Evolutionary conservation across 164 flowering plant genomes (phyloP).

Genomic region (Vitis amurensis): DNA sequence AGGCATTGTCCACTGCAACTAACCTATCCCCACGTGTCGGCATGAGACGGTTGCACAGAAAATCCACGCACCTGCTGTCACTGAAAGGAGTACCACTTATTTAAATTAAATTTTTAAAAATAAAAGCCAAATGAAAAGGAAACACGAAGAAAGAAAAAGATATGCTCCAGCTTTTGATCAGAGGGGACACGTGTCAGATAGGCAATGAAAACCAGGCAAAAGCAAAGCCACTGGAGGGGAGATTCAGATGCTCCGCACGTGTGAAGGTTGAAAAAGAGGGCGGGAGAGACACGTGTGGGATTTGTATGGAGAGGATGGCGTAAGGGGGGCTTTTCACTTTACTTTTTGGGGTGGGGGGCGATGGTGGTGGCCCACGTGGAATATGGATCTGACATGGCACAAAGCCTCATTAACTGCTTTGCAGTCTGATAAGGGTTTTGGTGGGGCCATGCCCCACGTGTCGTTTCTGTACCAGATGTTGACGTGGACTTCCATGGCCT

Average conservation of each 20-base stretch:
- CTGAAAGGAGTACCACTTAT: no score
- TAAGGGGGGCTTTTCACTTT: constrained; percentile 3
- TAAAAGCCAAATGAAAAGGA: neutral
- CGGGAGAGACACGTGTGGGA: constrained; percentile 8
- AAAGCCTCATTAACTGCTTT: neutral
- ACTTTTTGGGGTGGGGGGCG: constrained; percentile 9
- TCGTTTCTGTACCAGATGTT: neutral
- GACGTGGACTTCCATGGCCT: neutral
- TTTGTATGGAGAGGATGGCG: neutral
- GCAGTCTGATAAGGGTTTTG: neutral
- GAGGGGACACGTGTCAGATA: neutral
- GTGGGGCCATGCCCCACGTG: neutral
- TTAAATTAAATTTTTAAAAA: no score
- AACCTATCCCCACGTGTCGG: no score
- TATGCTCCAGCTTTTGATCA: neutral
- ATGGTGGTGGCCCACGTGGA: neutral
- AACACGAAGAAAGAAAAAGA: constrained; percentile 4
- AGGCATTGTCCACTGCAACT: no score
- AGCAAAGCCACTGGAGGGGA: neutral
- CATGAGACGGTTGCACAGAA: no score
- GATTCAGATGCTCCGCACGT: constrained; percentile 20
- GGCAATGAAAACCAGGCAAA: no score
- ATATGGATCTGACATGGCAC: constrained; percentile 1
- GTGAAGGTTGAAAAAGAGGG: neutral
- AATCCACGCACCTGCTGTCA: no score